phyloP scores from a whole-genome alignment of 2,329 filamentous ascomycete species.

The Aquanectria penicillioides region DNA sequence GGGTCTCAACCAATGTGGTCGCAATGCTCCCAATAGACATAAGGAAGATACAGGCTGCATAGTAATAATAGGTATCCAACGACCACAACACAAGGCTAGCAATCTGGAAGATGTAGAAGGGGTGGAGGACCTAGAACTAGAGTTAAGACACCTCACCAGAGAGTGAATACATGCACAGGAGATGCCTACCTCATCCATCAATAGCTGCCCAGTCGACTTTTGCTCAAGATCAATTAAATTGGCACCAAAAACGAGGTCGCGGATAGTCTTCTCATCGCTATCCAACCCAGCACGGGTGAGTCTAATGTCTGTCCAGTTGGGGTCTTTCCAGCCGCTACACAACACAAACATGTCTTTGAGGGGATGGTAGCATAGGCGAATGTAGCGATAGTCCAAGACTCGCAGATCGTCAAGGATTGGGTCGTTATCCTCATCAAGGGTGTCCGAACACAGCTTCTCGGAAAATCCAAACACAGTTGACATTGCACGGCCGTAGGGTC shows the following conservation, averaged over 20 bases:
- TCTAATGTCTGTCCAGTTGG: slow-evolving; percentile 82
- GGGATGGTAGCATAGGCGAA: slow-evolving; percentile 92
- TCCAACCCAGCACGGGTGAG: slow-evolving; percentile 83
- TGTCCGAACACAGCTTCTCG: slow-evolving; percentile 66
- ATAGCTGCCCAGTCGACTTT: slow-evolving; percentile 82
- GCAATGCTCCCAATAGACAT: slow-evolving; percentile 94
- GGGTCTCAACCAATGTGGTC: slow-evolving; percentile 89
- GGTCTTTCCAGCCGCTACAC: slow-evolving; percentile 93
- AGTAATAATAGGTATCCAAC: slow-evolving; percentile 96
- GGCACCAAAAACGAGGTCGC: slow-evolving; percentile 86
- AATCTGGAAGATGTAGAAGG: slow-evolving; percentile 98
- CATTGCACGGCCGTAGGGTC: slow-evolving; percentile 63
- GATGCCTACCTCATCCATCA: slow-evolving; percentile 81
- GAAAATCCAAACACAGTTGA: slow-evolving; percentile 74
- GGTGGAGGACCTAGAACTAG: slow-evolving; percentile 79
- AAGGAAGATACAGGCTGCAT: slow-evolving; percentile 91
- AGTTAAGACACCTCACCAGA: not conserved
- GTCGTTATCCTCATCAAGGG: slow-evolving; percentile 72
- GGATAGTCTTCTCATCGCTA: slow-evolving; percentile 84
- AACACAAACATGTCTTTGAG: slow-evolving; percentile 88
- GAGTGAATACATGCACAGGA: not conserved
- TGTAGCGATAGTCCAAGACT: slow-evolving; percentile 90
- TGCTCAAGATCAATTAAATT: slow-evolving; percentile 95
- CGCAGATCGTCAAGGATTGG: slow-evolving; percentile 80
- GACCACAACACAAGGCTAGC: slow-evolving; percentile 96